Base-by-base conservation (phyloP, 129 eudicot genomes). In the Artemisia annua region DNA sequence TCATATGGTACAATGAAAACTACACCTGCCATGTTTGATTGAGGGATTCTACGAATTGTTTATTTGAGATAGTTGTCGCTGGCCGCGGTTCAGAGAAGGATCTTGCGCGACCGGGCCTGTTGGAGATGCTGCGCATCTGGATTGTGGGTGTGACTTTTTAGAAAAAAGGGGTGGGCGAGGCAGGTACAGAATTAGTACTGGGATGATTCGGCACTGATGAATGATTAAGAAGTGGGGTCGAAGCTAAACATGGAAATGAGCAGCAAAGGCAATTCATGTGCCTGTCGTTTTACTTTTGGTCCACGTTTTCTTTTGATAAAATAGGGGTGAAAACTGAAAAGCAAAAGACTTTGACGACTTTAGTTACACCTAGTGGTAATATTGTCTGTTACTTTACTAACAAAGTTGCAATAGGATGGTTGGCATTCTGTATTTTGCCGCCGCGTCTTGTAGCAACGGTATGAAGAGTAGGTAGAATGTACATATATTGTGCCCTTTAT, bases 11-110 rank as follows among this genome's bases (percentile, higher is more conserved):
- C 81, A 50, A 12, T 19, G 63, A 67, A 62, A 67, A 66, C 83
- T 62, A 69, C 76, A 39, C 66, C 72, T 86, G 76, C 74, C 81
- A 59, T 74, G 48, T 78, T 56, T 78, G 78, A 64, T 71, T 30
- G 73, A 56, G 48, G 59, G 78, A 78, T 78, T 57, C 69, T 71
- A 15, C 48, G 68, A 70, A 78, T 71, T 46, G 61, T 72, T 78
- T 78, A 71, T 71, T 63, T 61, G 63, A 78, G 77, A 78, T 43
- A 76, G 66, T 63, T 49, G 73, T 69, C 55, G 66, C 67, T 80
- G 87, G 88, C 76, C 85, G 78, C 77, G 60, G 72, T 71, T 44
- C 75, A 58, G 78, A 70, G 48, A 63, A 46, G 81, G 83, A 65
- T 73, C 72, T 48, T 66, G 61, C 62, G 48, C 5, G 11, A 60